phyloP scores from a whole-genome alignment of 108 stramenopile genomes.

The Fragilaria radians region DNA sequence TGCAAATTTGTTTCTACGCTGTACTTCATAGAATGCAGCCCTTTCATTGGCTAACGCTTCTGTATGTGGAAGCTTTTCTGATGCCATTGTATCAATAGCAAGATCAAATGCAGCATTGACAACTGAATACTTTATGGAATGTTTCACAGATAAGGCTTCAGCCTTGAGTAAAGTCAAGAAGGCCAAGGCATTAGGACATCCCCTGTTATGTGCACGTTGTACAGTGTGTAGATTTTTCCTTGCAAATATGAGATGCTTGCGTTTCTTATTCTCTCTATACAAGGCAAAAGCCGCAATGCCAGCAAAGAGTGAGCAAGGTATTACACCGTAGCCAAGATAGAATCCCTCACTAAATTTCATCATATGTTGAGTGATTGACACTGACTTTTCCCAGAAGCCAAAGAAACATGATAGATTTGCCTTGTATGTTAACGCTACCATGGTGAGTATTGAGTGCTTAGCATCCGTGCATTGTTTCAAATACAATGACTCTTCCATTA shows the following conservation, averaged over 20 bases:
- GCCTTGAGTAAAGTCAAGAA: not conserved
- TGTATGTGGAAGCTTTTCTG: not conserved
- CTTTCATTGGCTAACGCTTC: not conserved
- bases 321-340: not conserved
- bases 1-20: not conserved
- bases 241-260: not conserved
- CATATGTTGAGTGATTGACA: not conserved
- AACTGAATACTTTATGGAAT: not conserved
- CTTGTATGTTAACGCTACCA: not conserved
- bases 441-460: not conserved
- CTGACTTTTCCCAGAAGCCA: not conserved
- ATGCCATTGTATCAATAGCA: not conserved
- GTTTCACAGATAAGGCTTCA: not conserved
- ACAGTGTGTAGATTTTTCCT: not conserved
- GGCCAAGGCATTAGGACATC: not conserved
- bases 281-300: not conserved
- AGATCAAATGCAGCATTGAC: not conserved
- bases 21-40: not conserved
- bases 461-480: not conserved
- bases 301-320: not conserved
- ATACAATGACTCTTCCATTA: not conserved
- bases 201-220: not conserved
- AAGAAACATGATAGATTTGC: not conserved
- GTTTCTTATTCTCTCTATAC: not conserved
- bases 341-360: not conserved